Percentiles rank a stretch among this genome's conserved stretches.
Evolutionary conservation across 805 yeast species (phyloP).

Genomic region (Yarrowia sp.): DNA sequence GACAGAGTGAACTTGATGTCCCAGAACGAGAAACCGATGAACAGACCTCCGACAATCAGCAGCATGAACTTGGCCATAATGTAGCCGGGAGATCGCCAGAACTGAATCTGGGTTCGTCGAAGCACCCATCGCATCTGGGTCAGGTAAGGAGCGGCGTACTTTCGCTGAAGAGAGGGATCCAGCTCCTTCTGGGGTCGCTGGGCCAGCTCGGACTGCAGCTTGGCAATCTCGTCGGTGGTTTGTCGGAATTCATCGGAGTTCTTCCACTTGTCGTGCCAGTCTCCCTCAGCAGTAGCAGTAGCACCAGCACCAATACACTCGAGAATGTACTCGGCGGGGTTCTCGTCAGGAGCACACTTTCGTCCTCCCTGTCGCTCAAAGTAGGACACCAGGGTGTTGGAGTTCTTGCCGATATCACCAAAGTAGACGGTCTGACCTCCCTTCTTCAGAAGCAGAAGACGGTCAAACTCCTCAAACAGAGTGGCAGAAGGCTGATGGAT

Average conservation of each 20-base stretch:
- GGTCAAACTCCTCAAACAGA: constrained; percentile 62
- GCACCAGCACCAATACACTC: constrained; percentile 81
- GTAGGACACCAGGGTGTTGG: constrained; percentile 54
- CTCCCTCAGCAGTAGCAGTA: constrained; percentile 54
- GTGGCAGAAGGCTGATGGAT: constrained; percentile 77
- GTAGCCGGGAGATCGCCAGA: constrained; percentile 62
- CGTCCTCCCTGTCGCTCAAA: constrained; percentile 73
- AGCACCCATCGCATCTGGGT: constrained; percentile 45
- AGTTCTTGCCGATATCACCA: constrained; percentile 72
- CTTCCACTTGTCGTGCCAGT: constrained; percentile 65
- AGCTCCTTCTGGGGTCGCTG: constrained; percentile 34
- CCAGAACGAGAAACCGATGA: constrained; percentile 70
- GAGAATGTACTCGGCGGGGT: constrained; percentile 74
- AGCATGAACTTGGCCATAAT: constrained; percentile 57
- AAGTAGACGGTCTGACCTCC: constrained; percentile 82
- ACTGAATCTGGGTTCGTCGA: constrained; percentile 44
- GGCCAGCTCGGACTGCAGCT: constrained; percentile 36
- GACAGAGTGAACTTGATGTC: constrained; percentile 50
- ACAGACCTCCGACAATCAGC: constrained; percentile 51
- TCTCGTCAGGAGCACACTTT: constrained; percentile 56
- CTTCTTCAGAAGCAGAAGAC: constrained; percentile 60
- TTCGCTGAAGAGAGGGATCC: constrained; percentile 31
- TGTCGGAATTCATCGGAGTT: constrained; percentile 44
- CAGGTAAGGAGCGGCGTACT: constrained; percentile 48
- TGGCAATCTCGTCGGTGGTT: constrained; percentile 39